These are phyloP conservation scores for Ceratocystis ficicola DNA, from an alignment of 2,329 filamentous ascomycete genomes.

Conservation along the genomic window DNA sequence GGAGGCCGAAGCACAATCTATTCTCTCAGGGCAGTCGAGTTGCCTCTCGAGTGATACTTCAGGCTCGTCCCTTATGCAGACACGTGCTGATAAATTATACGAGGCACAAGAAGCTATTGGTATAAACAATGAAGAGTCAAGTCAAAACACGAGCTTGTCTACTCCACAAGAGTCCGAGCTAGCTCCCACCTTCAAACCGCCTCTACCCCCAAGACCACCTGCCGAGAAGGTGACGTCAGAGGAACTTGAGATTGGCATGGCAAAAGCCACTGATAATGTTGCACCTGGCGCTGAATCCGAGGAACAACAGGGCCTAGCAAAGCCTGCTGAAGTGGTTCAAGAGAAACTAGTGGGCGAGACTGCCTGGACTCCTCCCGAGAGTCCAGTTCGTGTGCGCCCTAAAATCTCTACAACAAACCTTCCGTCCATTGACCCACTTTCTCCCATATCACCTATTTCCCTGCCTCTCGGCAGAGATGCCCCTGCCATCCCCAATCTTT, in stretches of 20 bases:
- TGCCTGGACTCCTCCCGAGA: neutral
- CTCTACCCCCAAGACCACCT: neutral
- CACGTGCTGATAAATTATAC: constrained; percentile 9
- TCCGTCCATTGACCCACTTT: constrained; percentile 2
- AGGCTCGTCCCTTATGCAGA: neutral
- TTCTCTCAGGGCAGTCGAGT: constrained; percentile 17
- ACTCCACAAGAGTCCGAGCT: neutral
- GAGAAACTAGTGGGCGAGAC: neutral
- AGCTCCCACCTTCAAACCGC: neutral
- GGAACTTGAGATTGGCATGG: neutral
- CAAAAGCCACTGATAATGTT: neutral
- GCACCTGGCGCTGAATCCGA: neutral
- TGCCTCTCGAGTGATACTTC: constrained; percentile 19
- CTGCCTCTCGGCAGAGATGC: neutral
- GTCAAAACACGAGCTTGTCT: neutral
- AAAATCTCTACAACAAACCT: neutral
- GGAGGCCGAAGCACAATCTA: constrained; percentile 7
- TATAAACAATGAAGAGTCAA: neutral
- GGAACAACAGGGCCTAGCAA: neutral
- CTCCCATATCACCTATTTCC: neutral
- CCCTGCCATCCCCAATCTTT: neutral
- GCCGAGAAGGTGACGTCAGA: neutral
- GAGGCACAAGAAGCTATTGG: constrained; percentile 16
- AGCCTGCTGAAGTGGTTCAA: neutral
- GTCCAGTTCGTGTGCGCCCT: neutral